Base-by-base conservation (phyloP, 2,329 filamentous ascomycete species). In the Sporothrix humicola region DNA sequence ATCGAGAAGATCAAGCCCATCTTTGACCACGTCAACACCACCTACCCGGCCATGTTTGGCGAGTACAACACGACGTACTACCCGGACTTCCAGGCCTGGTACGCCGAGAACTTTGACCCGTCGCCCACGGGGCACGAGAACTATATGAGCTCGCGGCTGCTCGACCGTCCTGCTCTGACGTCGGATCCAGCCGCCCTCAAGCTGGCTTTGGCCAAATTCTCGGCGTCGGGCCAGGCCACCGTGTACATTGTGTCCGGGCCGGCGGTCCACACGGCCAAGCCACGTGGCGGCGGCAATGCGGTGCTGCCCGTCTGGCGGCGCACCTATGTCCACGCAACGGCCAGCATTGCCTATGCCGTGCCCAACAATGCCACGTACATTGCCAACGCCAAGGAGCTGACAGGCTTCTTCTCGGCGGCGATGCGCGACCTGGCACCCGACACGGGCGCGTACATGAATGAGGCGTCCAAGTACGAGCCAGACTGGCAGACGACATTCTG, bases 401-500 rank as follows among this genome's bases (percentile, higher is more conserved):
- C 73, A 2, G 69, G 72, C n/a, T 69, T 56, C 26, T 72, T 71
- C 58, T 63, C 75, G 3, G 72, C 72, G 0, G 74, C 72, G 5
- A 75, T 83, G 31, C 76, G 75, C 20, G 77, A 79, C 9, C 75
- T 83, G 6, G 74, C 77, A 0, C 80, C 79, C 0, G 76, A 76
- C 13, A 77, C 75, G 37, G 75, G 70, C 1, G 73, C 75, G 6
- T 76, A 76, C 71, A 72, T 75, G 63, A 76, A 76, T 20, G 75
- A 76, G 72, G 72, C 72, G 3, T 58, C 48, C 46, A 73, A 73
- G 26, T 78, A 78, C 54, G 75, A 75, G 71, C 75, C 77, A 1
- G 73, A 81, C 50, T 82, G 78, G 78, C 78, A 79, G 68, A 70
- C 76, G n/a, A 77, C 79, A 0, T 81, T 81, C 77, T 82, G 77